These are phyloP conservation scores for Fusarium austroafricanum DNA, from an alignment of 2,329 filamentous ascomycete species.

Conservation along the genomic window DNA sequence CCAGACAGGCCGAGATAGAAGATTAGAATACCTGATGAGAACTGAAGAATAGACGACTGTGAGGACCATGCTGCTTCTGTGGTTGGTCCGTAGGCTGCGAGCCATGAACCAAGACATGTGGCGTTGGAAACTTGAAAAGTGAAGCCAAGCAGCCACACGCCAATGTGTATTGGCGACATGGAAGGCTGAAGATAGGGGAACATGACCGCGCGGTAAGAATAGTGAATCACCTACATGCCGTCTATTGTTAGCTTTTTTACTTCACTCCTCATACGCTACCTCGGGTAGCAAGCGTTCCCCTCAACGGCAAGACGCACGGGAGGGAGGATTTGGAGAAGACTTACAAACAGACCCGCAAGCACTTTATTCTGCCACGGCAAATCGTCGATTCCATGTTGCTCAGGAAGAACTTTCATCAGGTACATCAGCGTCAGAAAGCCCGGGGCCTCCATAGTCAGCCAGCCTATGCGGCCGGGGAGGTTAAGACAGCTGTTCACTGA, in stretches of 20 bases:
- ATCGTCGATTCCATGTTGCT: conserved; percentile 64
- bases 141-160: conserved; percentile 73
- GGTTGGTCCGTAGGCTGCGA: conserved; percentile 81
- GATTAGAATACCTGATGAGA: conserved; percentile 74
- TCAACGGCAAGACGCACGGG: conserved; percentile 27
- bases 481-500: conserved; percentile 81
- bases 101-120: conserved; percentile 80
- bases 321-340: conserved; percentile 39
- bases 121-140: conserved; percentile 86
- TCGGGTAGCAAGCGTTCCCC: conserved; percentile 21
- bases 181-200: conserved; percentile 86
- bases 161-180: conserved; percentile 87
- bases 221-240: conserved; percentile 76
- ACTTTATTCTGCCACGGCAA: conserved; percentile 84
- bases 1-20: conserved; percentile 81
- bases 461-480: conserved; percentile 87
- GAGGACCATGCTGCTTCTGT: conserved; percentile 64
- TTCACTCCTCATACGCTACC: conserved; percentile 17
- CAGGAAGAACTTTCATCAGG: conserved; percentile 76
- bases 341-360: conserved; percentile 74
- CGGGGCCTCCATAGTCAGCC: conserved; percentile 88
- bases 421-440: conserved; percentile 84
- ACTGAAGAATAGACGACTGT: conserved; percentile 57
- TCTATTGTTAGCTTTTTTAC: conserved; percentile 3
- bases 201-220: conserved; percentile 87